These are phyloP conservation scores for Zygoascus bituminiphila DNA, from an alignment of 805 yeast species.

Conservation along the genomic window DNA sequence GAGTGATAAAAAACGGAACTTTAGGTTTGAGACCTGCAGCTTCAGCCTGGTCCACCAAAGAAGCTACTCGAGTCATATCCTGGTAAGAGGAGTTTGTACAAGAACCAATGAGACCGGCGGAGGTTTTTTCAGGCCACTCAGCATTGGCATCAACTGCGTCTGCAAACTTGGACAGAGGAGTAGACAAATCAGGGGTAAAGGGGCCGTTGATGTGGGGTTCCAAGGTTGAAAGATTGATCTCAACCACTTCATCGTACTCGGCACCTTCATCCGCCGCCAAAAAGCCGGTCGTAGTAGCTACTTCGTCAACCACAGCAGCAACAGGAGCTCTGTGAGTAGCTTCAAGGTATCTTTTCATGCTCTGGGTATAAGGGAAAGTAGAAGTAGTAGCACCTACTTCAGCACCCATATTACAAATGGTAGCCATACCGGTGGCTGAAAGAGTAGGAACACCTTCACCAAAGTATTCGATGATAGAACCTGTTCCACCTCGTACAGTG, in stretches of 20 bases:
- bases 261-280: constrained; percentile 81
- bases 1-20: constrained; percentile 89
- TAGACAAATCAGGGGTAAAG: constrained; percentile 95
- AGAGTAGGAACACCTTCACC: constrained; percentile 88
- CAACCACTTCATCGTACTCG: constrained; percentile 86
- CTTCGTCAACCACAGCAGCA: constrained; percentile 68
- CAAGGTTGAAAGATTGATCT: constrained; percentile 73
- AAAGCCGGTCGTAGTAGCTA: constrained; percentile 46
- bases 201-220: constrained; percentile 98
- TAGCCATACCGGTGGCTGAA: constrained; percentile 98
- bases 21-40: constrained; percentile 81
- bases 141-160: constrained; percentile 53
- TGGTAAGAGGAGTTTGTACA: constrained; percentile 98
- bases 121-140: constrained; percentile 78
- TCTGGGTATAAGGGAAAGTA: constrained; percentile 85
- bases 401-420: constrained; percentile 99
- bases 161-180: constrained; percentile 80
- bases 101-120: constrained; percentile 95
- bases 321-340: constrained; percentile 81
- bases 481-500: constrained; percentile 98
- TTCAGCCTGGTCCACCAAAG: constrained; percentile 81
- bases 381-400: constrained; percentile 99
- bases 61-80: constrained; percentile 95
- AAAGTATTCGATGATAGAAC: constrained; percentile 90
- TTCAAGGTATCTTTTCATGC: constrained; percentile 67